phyloP scores from a whole-genome alignment of 1,284 basidiomycete genomes.

The Ustilago hordei region DNA sequence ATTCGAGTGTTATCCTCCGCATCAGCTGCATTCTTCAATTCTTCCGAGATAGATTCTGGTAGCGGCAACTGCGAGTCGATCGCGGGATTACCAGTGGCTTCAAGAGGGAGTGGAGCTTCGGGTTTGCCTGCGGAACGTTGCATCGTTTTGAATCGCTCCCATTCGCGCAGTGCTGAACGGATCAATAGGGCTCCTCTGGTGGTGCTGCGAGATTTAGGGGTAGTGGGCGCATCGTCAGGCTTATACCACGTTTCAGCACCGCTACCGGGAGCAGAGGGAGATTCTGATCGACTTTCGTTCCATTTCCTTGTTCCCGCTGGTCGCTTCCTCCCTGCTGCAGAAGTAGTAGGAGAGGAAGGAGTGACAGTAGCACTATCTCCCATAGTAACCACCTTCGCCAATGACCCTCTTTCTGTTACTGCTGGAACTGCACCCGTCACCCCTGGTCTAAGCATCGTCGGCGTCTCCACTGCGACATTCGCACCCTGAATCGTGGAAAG shows the following conservation, averaged over 20 bases:
- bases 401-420: slow-evolving; percentile 24
- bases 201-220: slow-evolving; percentile 36
- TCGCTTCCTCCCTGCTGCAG: slow-evolving; percentile 9
- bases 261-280: slow-evolving; percentile 13
- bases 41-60: slow-evolving; percentile 19
- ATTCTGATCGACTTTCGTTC: slow-evolving; percentile 35
- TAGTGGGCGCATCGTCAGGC: slow-evolving; percentile 23
- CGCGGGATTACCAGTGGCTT: slow-evolving; percentile 38
- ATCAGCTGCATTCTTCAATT: slow-evolving; percentile 44
- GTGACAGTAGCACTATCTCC: slow-evolving; percentile 24
- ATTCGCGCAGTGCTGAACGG: slow-evolving; percentile 49
- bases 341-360: slow-evolving; percentile 13
- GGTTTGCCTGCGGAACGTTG: slow-evolving; percentile 51
- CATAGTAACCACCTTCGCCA: slow-evolving; percentile 13
- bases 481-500: slow-evolving; percentile 5
- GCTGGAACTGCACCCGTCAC: slow-evolving; percentile 26
- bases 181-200: slow-evolving; percentile 43
- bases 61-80: slow-evolving; percentile 34
- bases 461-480: slow-evolving; percentile 8
- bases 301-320: slow-evolving; percentile 35
- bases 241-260: slow-evolving; percentile 36
- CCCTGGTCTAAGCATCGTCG: slow-evolving; percentile 25
- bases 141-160: slow-evolving; percentile 54
- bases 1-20: slow-evolving; percentile 37
- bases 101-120: slow-evolving; percentile 49